phyloP scores from a whole-genome alignment of 345 rosid genomes.

The Reutealis trisperma region DNA sequence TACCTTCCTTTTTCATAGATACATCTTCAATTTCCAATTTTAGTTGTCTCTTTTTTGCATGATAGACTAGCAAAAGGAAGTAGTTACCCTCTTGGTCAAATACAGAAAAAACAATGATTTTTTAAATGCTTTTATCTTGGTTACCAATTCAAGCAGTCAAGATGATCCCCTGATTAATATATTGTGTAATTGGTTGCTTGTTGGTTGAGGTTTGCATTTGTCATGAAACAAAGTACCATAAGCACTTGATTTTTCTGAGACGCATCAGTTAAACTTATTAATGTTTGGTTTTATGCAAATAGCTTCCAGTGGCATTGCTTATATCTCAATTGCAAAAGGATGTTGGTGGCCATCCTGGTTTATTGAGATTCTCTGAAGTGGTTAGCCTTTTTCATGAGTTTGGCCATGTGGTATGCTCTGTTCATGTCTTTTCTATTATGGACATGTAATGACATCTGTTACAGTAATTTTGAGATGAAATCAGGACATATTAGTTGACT shows the following conservation, averaged over 20 bases:
- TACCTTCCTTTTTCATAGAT: too few species aligned
- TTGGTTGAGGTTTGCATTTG: constrained; percentile 14
- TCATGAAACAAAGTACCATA: constrained; percentile 11
- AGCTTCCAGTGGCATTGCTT: constrained; percentile 78
- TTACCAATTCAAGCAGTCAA: background rate
- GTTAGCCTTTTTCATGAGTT: constrained; percentile 91
- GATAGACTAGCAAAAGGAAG: constrained; percentile 2
- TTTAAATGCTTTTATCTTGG: background rate
- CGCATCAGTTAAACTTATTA: background rate
- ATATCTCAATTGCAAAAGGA: constrained; percentile 72
- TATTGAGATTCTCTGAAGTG: constrained; percentile 87
- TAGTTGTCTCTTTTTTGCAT: background rate
- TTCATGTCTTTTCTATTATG: constrained; percentile 7
- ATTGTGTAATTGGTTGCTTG: constrained; percentile 8
- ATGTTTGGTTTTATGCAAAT: constrained; percentile 25
- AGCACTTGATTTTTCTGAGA: background rate
- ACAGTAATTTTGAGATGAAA: background rate
- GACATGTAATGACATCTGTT: constrained; percentile 3
- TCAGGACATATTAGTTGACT: constrained; percentile 4
- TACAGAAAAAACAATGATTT: background rate
- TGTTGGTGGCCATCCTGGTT: constrained; percentile 37
- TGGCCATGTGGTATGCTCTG: constrained; percentile 86
- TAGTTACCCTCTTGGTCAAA: background rate
- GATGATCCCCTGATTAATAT: background rate
- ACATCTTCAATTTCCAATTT: background rate